A percentile compares a stretch with the other conserved stretches of the same genome.
Conservation (phyloP, 441 rosid species). For the Mallotus japonicus region DNA sequence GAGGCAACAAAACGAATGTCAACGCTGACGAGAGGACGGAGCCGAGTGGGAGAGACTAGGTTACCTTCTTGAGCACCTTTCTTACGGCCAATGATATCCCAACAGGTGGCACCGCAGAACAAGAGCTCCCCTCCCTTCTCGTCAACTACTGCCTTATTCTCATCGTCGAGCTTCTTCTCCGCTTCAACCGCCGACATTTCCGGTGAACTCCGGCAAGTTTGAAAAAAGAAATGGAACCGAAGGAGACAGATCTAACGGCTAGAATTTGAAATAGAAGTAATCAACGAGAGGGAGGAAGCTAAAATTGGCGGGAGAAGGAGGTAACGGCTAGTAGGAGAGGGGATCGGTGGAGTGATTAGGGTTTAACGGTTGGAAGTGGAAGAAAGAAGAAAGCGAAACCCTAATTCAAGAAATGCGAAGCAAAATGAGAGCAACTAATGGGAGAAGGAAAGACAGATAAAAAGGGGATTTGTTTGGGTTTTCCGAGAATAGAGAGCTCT, state of each 20-base stretch:
- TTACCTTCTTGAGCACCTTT: constrained; percentile 69
- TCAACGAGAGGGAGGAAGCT: constrained; percentile 28
- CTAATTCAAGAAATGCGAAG: constrained; percentile 37
- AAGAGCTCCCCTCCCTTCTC: constrained; percentile 85
- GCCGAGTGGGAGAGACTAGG: constrained; percentile 83
- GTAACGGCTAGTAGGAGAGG: constrained; percentile 48
- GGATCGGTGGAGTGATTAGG: constrained; percentile 22
- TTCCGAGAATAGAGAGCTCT: constrained; percentile 32
- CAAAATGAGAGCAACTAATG: not conserved
- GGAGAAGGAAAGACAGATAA: constrained; percentile 6
- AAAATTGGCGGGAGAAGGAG: constrained; percentile 70
- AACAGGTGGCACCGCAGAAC: constrained; percentile 85
- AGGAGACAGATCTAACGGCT: constrained; percentile 49
- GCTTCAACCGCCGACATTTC: constrained; percentile 54
- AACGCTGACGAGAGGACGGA: constrained; percentile 81
- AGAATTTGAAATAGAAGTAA: constrained; percentile 34
- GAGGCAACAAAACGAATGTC: constrained; percentile 78
- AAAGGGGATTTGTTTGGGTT: constrained; percentile 31
- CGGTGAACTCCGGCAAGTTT: not conserved
- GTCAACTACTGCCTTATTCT: constrained; percentile 39
- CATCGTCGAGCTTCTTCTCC: constrained; percentile 54
- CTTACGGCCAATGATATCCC: constrained; percentile 70
- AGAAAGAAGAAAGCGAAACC: constrained; percentile 33
- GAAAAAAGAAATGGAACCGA: not conserved
- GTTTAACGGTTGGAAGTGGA: constrained; percentile 24